Evolutionary conservation across 768 basidiomycete genomes (phyloP).

Genomic region (Infundibulicybe gibba): DNA sequence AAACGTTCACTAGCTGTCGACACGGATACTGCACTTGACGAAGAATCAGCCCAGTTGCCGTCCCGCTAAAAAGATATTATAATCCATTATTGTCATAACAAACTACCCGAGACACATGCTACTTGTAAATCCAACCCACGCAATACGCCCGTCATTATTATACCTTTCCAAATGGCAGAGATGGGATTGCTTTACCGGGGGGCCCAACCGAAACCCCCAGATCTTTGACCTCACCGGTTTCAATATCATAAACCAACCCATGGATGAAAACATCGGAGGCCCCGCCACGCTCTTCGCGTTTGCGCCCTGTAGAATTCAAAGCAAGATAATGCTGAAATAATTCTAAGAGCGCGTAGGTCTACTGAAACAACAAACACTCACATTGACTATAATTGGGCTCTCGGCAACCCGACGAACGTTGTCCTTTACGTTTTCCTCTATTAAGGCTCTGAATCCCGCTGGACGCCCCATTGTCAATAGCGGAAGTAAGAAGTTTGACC

Average conservation of each 20-base stretch:
- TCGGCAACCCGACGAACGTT: slow-evolving; percentile 16
- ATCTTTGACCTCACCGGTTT: slow-evolving; percentile 16
- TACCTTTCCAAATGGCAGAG: slow-evolving; percentile 8
- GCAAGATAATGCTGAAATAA: no score
- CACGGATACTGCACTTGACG: no score
- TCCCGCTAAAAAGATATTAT: no score
- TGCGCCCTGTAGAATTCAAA: no score
- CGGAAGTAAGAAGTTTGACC: no score
- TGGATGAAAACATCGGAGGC: slow-evolving; percentile 14
- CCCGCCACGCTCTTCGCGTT: neutral
- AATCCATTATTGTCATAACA: no score
- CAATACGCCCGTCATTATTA: no score
- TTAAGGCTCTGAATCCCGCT: slow-evolving; percentile 39
- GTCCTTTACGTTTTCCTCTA: slow-evolving; percentile 38
- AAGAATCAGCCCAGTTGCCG: no score
- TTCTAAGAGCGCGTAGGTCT: no score
- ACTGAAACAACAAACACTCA: slow-evolving; percentile 2
- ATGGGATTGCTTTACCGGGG: slow-evolving; percentile 11
- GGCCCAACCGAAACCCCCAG: slow-evolving; percentile 16
- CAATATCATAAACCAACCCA: slow-evolving; percentile 21
- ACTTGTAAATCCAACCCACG: no score
- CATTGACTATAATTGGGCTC: slow-evolving; percentile 14
- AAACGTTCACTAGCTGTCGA: no score
- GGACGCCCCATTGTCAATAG: neutral
- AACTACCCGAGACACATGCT: no score